phyloP scores from a whole-genome alignment of 495 filamentous ascomycete species.

The Daldinia loculata region DNA sequence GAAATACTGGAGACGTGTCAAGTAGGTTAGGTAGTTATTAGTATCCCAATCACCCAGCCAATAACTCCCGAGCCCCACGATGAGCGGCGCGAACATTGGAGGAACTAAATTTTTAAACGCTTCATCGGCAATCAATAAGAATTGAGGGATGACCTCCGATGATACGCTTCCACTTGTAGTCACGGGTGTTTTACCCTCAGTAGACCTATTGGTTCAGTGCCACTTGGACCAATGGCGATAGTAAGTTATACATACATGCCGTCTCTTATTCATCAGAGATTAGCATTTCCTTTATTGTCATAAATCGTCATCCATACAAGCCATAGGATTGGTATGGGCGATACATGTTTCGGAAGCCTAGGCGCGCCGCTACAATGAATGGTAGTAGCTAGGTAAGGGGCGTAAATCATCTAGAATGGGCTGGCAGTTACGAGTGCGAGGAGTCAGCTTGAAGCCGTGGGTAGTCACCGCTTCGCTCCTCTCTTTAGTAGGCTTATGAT shows the following conservation, averaged over 20 bases:
- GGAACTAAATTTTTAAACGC: slow-evolving; percentile 18
- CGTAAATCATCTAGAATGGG: not conserved
- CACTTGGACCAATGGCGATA: slow-evolving; percentile 20
- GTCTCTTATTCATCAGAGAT: not conserved
- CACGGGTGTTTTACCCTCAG: not conserved
- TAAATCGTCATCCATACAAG: no score
- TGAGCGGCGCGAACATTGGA: slow-evolving; percentile 30
- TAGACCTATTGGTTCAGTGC: slow-evolving; percentile 7
- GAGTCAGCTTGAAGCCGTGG: not conserved
- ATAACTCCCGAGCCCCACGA: slow-evolving; percentile 32
- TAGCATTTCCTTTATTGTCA: not conserved
- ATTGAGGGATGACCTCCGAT: not conserved
- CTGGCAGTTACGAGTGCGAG: not conserved
- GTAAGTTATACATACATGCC: not conserved
- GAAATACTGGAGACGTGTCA: not conserved
- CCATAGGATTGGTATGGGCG: not conserved
- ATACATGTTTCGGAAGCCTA: not conserved
- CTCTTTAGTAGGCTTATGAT: not conserved
- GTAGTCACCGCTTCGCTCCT: not conserved
- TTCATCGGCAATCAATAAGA: slow-evolving; percentile 23
- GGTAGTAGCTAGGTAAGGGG: not conserved
- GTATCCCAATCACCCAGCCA: slow-evolving; percentile 18
- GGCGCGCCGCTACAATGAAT: not conserved
- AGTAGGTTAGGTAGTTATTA: not conserved
- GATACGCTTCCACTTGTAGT: not conserved